Evolutionary conservation across 2,329 filamentous ascomycete species (phyloP).

Genomic region (Fusarium protoensiforme): DNA sequence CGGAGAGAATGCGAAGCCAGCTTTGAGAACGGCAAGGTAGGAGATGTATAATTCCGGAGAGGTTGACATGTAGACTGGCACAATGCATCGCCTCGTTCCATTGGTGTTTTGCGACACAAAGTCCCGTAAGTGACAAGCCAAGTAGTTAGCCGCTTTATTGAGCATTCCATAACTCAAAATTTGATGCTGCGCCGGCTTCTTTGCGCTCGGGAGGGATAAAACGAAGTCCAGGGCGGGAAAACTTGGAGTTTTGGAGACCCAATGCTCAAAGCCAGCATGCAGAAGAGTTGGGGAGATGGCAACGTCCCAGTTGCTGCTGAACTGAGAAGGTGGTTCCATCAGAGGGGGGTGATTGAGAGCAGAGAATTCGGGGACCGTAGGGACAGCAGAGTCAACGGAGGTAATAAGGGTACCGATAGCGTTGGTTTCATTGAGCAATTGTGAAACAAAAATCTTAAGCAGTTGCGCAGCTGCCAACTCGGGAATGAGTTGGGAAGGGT

Average conservation of each 20-base stretch:
- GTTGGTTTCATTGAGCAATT: neutral
- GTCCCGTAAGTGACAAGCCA: neutral
- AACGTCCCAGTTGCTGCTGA: neutral
- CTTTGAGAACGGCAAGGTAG: constrained; percentile 50
- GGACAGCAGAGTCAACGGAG: neutral
- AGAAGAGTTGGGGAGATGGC: neutral
- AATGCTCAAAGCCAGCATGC: constrained; percentile 6
- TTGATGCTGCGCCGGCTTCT: neutral
- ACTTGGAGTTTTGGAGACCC: neutral
- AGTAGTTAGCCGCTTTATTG: neutral
- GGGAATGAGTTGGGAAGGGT: neutral
- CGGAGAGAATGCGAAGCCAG: constrained; percentile 50
- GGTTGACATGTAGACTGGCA: constrained; percentile 12
- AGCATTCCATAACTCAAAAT: neutral
- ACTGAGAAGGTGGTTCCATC: neutral
- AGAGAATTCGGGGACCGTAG: neutral
- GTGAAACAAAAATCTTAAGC: neutral
- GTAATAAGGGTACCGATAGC: neutral
- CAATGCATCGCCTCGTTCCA: neutral
- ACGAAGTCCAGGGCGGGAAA: neutral
- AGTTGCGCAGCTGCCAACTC: neutral
- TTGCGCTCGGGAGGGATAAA: neutral
- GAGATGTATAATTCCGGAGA: constrained; percentile 51
- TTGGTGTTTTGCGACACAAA: neutral
- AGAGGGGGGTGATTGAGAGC: constrained; percentile 1